Percentiles rank a stretch among this genome's conserved stretches.
These are phyloP conservation scores for Phytophthora capsici DNA, from an alignment of 352 stramenopile genomes.

Conservation along the genomic window DNA sequence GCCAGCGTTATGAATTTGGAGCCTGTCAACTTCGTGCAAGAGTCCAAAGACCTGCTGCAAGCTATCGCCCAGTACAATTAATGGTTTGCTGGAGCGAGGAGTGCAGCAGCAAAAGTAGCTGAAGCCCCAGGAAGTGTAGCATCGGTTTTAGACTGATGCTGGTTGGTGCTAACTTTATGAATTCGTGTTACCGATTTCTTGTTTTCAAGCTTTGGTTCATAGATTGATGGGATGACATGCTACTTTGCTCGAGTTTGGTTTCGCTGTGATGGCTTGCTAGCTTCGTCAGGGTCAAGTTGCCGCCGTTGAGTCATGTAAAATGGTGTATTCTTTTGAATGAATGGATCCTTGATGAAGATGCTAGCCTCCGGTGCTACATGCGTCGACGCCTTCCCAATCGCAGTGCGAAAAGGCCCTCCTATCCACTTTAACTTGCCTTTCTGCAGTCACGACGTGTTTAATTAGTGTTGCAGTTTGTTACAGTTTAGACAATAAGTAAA, in stretches of 20 bases:
- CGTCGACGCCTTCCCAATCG: slow-evolving; percentile 74
- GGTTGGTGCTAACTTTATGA: slow-evolving; percentile 33
- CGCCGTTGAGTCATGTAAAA: slow-evolving; percentile 67
- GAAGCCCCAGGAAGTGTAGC: slow-evolving; percentile 1
- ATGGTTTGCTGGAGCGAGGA: slow-evolving; percentile 8
- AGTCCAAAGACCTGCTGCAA: slow-evolving; percentile 93
- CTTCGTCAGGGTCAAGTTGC: slow-evolving; percentile 39
- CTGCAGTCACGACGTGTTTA: slow-evolving; percentile 18
- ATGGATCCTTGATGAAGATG: slow-evolving; percentile 65
- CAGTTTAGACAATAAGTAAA: not conserved
- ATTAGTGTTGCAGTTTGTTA: too few species aligned
- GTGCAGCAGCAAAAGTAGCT: slow-evolving; percentile 5
- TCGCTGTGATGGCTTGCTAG: slow-evolving; percentile 5
- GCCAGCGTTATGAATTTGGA: slow-evolving; percentile 91
- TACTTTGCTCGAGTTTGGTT: slow-evolving; percentile 14
- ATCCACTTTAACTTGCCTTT: slow-evolving; percentile 77
- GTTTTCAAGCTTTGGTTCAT: not conserved
- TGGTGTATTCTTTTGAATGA: slow-evolving; percentile 57
- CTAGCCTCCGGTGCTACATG: slow-evolving; percentile 45
- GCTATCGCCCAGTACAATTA: slow-evolving; percentile 92
- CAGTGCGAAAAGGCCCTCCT: slow-evolving; percentile 67
- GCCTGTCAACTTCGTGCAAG: slow-evolving; percentile 93
- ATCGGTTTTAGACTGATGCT: slow-evolving; percentile 5
- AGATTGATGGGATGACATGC: not conserved
- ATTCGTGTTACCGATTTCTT: slow-evolving; percentile 20